Conservation (phyloP, 108 stramenopile genomes). For the Skeletonema menzelii region DNA sequence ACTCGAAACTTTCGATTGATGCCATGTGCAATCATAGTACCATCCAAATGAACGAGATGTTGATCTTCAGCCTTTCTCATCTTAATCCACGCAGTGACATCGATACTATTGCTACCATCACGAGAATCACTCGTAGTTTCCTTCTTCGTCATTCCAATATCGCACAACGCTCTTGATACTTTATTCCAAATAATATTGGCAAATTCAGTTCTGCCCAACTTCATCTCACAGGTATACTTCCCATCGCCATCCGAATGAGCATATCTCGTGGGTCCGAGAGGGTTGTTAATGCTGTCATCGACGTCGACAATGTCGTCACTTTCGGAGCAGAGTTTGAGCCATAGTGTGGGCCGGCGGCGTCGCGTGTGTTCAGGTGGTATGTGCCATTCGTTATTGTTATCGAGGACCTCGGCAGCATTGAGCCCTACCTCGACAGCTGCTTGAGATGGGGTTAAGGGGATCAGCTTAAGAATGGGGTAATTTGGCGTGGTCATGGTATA, state of each 20-base stretch:
- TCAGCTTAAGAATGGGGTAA: neutral
- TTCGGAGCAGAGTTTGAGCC: neutral
- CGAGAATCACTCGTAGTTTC: neutral
- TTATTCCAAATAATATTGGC: neutral
- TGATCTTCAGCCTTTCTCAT: neutral
- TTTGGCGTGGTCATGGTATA: neutral
- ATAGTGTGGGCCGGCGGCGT: neutral
- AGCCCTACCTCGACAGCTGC: too few relatives aligned
- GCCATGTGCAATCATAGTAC: neutral
- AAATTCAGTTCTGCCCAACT: neutral
- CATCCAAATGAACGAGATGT: neutral
- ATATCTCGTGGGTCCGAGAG: neutral
- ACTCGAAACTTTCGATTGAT: neutral
- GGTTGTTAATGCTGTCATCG: neutral
- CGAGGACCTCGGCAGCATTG: neutral
- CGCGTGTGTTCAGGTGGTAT: neutral
- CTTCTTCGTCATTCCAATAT: neutral
- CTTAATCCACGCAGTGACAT: neutral
- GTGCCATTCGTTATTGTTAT: neutral
- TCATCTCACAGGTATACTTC: neutral
- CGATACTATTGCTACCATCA: neutral
- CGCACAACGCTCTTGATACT: neutral
- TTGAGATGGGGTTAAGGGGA: neutral
- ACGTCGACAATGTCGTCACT: neutral
- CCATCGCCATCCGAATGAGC: neutral